phyloP scores from a whole-genome alignment of 208 protist species.

The Trypanosoma platydactyli region DNA sequence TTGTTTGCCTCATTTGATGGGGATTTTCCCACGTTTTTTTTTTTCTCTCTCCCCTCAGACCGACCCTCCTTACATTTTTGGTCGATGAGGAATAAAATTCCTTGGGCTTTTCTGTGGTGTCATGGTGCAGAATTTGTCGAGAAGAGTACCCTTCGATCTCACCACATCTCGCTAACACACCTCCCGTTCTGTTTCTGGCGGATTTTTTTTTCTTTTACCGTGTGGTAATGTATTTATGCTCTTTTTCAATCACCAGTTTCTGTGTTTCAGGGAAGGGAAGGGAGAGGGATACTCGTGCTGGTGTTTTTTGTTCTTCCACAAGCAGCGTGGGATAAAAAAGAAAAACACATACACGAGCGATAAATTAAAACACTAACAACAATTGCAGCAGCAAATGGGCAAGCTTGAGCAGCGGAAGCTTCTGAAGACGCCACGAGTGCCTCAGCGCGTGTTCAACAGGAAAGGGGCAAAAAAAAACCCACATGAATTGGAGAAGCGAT shows the following conservation, averaged over 20 bases:
- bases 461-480: conserved; percentile 38
- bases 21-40: too few relatives aligned
- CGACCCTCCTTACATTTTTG: too few relatives aligned
- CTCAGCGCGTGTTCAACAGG: conserved; percentile 48
- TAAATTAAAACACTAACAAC: not conserved
- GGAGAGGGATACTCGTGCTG: not conserved
- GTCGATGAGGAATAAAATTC: too few relatives aligned
- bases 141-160: too few relatives aligned
- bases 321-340: not conserved
- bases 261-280: not conserved
- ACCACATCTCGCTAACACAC: too few relatives aligned
- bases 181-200: not conserved
- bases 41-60: too few relatives aligned
- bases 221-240: not conserved
- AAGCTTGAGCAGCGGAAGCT: conserved; percentile 69
- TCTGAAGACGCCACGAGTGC: conserved; percentile 49
- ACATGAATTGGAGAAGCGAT: conserved; percentile 66
- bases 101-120: too few relatives aligned
- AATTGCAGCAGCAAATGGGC: conserved; percentile 42
- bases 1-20: too few relatives aligned
- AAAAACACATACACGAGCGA: not conserved
- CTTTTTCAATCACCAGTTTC: not conserved
- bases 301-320: too few relatives aligned
- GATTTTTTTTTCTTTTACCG: not conserved
- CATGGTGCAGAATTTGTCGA: too few relatives aligned